phyloP scores from a whole-genome alignment of 352 stramenopile species.

The Thraustochytrium striatum region DNA sequence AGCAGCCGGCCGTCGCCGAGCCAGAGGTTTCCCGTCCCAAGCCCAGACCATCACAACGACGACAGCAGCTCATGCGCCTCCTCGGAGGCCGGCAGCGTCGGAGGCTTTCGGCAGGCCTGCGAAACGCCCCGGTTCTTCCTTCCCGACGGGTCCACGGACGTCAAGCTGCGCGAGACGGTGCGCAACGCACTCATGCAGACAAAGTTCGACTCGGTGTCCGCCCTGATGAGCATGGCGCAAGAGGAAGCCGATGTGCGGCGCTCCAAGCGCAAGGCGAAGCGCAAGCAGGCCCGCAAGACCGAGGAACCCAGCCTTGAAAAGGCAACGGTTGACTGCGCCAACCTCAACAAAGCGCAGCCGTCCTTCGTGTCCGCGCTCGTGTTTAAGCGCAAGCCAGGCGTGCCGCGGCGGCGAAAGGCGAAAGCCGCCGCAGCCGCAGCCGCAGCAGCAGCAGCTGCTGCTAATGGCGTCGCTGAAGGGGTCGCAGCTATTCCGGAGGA shows the following conservation, averaged over 20 bases:
- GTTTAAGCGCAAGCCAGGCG: not conserved
- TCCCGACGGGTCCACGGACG: constrained; percentile 71
- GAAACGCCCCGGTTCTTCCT: constrained; percentile 63
- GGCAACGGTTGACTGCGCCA: not conserved
- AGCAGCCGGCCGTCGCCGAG: not conserved
- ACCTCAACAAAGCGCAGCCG: constrained; percentile 1
- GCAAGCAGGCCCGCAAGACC: not conserved
- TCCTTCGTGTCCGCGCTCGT: not conserved
- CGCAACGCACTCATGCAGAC: constrained; percentile 63
- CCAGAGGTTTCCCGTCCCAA: not conserved
- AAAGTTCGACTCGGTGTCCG: constrained; percentile 43
- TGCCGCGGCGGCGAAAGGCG: not conserved
- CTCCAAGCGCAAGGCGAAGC: not conserved
- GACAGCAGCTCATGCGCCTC: not conserved
- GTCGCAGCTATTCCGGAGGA: no score
- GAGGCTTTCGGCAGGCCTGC: not conserved
- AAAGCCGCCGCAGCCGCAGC: no score
- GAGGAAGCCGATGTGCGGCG: not conserved
- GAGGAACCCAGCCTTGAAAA: not conserved
- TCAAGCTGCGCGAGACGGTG: constrained; percentile 75
- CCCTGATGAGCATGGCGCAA: constrained; percentile 35
- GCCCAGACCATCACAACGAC: not conserved
- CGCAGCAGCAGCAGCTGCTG: no score
- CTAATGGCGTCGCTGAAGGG: no score
- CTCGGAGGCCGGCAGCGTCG: not conserved